Evolutionary conservation across 768 basidiomycete genomes (phyloP).

Genomic region (Neoboletus magnificus): DNA sequence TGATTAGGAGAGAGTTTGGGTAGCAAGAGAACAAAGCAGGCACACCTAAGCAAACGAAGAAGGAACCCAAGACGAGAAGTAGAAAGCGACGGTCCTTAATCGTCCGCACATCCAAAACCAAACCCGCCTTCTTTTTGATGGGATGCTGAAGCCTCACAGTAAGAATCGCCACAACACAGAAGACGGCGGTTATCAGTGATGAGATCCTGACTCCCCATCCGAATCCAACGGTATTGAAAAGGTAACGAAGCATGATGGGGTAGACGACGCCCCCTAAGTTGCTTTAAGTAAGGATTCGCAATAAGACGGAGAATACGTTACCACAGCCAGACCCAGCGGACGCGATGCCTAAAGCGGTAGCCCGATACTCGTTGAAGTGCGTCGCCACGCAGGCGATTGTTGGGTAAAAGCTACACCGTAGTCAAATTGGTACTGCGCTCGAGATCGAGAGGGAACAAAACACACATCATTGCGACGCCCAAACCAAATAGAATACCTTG

Average conservation of each 20-base stretch:
- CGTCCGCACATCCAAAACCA: conserved; percentile 24
- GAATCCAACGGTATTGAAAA: conserved; percentile 56
- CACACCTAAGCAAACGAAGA: conserved; percentile 60
- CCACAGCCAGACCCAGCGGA: conserved; percentile 68
- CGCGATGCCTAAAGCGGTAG: conserved; percentile 69
- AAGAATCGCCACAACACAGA: conserved; percentile 45
- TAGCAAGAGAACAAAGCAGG: conserved; percentile 1
- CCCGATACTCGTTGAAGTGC: conserved; percentile 60
- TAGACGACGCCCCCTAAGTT: conserved; percentile 63
- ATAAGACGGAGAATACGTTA: conserved; percentile 21
- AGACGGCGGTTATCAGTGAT: conserved; percentile 46
- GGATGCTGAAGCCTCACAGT: conserved; percentile 40
- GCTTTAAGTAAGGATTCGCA: conserved; percentile 21
- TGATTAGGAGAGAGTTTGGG: not conserved
- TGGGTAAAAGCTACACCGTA: conserved; percentile 60
- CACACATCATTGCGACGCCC: conserved; percentile 62
- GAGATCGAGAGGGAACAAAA: conserved; percentile 9
- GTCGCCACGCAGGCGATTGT: conserved; percentile 64
- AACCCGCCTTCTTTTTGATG: conserved; percentile 11
- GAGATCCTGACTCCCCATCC: conserved; percentile 61
- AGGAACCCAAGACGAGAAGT: conserved; percentile 52
- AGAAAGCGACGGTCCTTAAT: conserved; percentile 52
- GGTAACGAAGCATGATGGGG: conserved; percentile 57
- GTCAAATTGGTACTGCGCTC: conserved; percentile 3
- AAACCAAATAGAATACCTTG: conserved; percentile 68